phyloP scores from a whole-genome alignment of 2,329 filamentous ascomycete species.

The Fusarium fracticaudum region DNA sequence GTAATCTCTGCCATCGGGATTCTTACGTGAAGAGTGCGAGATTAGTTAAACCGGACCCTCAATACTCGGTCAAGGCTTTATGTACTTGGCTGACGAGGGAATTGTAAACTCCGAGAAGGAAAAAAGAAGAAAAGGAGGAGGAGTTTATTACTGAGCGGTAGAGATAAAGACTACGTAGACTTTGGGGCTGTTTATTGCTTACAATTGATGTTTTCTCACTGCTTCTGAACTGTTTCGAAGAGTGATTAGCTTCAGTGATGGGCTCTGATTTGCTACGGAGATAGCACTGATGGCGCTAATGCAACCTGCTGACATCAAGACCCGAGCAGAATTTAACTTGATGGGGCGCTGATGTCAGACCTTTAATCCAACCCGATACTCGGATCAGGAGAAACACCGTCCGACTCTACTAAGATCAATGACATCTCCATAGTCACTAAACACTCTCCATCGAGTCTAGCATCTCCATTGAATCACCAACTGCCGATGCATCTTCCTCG shows the following conservation, averaged over 20 bases:
- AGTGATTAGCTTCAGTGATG: neutral
- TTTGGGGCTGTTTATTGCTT: neutral
- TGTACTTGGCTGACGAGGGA: slow-evolving; percentile 8
- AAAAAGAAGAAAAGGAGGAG: neutral
- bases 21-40: slow-evolving; percentile 19
- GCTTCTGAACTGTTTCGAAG: neutral
- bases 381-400: neutral
- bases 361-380: slow-evolving; percentile 1
- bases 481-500: slow-evolving; percentile 14
- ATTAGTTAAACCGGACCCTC: neutral
- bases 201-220: neutral
- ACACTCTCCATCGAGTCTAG: neutral
- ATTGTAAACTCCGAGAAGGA: neutral
- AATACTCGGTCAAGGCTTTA: neutral
- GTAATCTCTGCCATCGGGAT: slow-evolving; percentile 23
- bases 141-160: neutral
- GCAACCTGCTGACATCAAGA: slow-evolving; percentile 36
- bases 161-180: neutral
- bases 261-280: neutral
- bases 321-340: neutral
- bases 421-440: neutral
- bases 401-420: neutral
- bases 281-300: slow-evolving; percentile 26
- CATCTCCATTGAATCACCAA: neutral
- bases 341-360: slow-evolving; percentile 28